Conservation (phyloP, 2,329 filamentous ascomycete genomes). For the Fonsecaea pedrosoi region DNA sequence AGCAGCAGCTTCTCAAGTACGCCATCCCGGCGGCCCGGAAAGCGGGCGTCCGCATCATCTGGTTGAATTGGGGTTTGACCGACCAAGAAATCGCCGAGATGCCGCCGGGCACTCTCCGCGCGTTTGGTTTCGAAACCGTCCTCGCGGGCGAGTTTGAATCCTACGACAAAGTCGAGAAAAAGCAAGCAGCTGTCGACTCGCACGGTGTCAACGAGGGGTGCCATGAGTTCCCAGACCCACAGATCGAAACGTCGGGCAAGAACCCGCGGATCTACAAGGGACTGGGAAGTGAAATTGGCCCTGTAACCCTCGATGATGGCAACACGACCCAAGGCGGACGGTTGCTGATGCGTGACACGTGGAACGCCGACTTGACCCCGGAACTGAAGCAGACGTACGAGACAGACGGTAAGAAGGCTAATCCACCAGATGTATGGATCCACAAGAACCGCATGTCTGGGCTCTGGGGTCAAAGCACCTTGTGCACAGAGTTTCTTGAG, state of each 20-base stretch:
- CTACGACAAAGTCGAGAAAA: slow-evolving; percentile 28
- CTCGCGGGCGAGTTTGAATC: slow-evolving; percentile 32
- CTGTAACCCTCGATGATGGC: slow-evolving; percentile 43
- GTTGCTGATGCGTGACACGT: slow-evolving; percentile 60
- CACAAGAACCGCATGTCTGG: slow-evolving; percentile 67
- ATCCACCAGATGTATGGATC: slow-evolving; percentile 57
- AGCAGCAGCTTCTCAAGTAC: slow-evolving; percentile 51
- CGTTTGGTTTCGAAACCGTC: slow-evolving; percentile 56
- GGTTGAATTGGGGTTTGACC: slow-evolving; percentile 65
- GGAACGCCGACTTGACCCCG: slow-evolving; percentile 63
- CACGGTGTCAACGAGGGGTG: slow-evolving; percentile 40
- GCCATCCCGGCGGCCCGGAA: slow-evolving; percentile 58
- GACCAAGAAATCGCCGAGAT: slow-evolving; percentile 59
- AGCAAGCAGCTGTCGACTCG: slow-evolving; percentile 38
- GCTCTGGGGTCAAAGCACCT: slow-evolving; percentile 57
- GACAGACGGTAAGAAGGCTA: slow-evolving; percentile 37
- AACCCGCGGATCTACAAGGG: slow-evolving; percentile 46
- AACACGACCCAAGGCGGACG: slow-evolving; percentile 41
- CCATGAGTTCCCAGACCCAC: slow-evolving; percentile 28
- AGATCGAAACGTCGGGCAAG: slow-evolving; percentile 38
- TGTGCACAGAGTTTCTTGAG: slow-evolving; percentile 53
- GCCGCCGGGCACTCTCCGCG: slow-evolving; percentile 57
- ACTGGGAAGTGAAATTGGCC: slow-evolving; percentile 58
- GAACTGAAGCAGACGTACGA: slow-evolving; percentile 52
- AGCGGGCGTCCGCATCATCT: slow-evolving; percentile 58